phyloP scores from a whole-genome alignment of 164 flowering plant genomes.

The Nelumbo lutea region DNA sequence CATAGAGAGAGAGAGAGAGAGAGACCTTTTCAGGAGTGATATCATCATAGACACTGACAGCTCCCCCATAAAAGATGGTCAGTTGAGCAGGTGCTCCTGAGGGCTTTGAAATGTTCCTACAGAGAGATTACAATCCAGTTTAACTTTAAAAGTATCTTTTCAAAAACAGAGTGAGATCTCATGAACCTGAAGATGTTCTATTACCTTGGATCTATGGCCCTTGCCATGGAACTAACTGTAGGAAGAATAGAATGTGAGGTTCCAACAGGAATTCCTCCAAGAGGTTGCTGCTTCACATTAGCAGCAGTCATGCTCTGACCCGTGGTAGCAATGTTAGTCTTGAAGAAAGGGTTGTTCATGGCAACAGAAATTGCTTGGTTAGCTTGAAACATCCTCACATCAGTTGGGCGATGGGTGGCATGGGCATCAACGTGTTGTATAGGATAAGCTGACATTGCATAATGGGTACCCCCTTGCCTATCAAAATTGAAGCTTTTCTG shows the following conservation, averaged over 20 bases:
- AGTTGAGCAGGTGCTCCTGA: slow-evolving; percentile 47
- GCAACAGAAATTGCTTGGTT: slow-evolving; percentile 37
- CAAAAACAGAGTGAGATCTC: not conserved
- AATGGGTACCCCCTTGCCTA: slow-evolving; percentile 31
- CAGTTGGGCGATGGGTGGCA: slow-evolving; percentile 26
- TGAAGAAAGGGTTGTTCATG: slow-evolving; percentile 40
- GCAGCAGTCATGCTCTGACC: slow-evolving; percentile 28
- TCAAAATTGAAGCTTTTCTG: slow-evolving; percentile 34
- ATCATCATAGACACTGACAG: slow-evolving; percentile 67
- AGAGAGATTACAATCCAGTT: slow-evolving; percentile 10
- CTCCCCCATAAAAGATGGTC: slow-evolving; percentile 80
- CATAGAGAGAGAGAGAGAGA: not conserved
- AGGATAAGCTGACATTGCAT: slow-evolving; percentile 31
- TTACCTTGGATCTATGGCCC: slow-evolving; percentile 49
- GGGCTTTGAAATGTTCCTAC: slow-evolving; percentile 41
- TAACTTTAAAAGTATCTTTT: not conserved
- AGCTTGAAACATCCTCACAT: slow-evolving; percentile 35
- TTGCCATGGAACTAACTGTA: slow-evolving; percentile 25
- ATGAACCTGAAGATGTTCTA: not conserved
- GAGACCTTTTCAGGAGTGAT: slow-evolving; percentile 82
- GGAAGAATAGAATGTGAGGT: slow-evolving; percentile 25
- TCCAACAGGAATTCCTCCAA: slow-evolving; percentile 46
- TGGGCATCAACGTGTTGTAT: slow-evolving; percentile 28
- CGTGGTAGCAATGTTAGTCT: slow-evolving; percentile 31
- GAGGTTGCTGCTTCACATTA: slow-evolving; percentile 33